A percentile compares a stretch with the other conserved stretches of the same genome.
These are phyloP conservation scores for Aspergillus coremiiformis DNA, from an alignment of 495 filamentous ascomycete genomes.

Conservation along the genomic window DNA sequence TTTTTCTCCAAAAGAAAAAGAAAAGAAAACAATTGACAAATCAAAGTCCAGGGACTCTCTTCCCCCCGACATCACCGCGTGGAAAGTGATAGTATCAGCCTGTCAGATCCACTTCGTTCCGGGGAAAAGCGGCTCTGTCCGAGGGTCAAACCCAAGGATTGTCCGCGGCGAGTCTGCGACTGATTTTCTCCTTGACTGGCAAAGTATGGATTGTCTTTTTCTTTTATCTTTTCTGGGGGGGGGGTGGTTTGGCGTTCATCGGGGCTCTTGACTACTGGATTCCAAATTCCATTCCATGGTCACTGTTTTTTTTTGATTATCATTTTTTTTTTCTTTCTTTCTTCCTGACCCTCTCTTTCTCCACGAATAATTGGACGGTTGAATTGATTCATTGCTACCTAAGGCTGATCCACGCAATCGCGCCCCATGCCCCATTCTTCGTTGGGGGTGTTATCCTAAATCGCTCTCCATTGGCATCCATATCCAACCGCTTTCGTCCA, in stretches of 20 bases:
- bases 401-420: constrained; percentile 10
- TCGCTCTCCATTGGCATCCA: background rate
- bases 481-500: background rate
- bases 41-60: background rate
- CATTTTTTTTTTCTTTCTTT: constrained; percentile 2
- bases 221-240: no score
- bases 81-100: background rate
- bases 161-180: constrained; percentile 10
- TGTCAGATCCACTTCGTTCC: background rate
- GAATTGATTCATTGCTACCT: constrained; percentile 1
- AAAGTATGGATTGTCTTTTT: background rate
- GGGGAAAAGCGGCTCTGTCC: constrained; percentile 15
- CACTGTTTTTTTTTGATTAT: background rate
- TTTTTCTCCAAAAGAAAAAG: background rate
- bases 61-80: background rate
- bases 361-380: background rate
- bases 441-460: background rate
- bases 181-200: background rate
- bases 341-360: background rate
- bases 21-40: background rate
- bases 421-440: background rate
- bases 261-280: background rate
- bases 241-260: background rate
- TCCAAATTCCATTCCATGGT: background rate
- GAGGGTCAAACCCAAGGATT: constrained; percentile 7